Evolutionary conservation across 2,329 filamentous ascomycete species (phyloP).

Genomic region (Thelonectria blattea): DNA sequence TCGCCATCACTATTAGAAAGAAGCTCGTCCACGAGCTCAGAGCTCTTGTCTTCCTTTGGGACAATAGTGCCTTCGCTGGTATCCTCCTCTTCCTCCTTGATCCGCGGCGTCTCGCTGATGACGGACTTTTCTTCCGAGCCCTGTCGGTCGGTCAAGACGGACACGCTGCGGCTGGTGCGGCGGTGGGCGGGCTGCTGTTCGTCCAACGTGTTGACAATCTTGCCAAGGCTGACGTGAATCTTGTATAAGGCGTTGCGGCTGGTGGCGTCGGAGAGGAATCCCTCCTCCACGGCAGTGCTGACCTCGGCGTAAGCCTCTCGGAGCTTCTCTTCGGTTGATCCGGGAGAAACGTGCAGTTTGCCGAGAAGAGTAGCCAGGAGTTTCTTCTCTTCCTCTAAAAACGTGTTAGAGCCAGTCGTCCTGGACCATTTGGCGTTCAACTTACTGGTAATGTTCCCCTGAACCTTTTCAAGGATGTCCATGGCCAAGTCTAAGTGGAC

Average conservation of each 20-base stretch:
- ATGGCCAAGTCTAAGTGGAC: conserved; percentile 81
- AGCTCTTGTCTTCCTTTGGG: conserved; percentile 42
- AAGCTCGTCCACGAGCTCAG: conserved; percentile 48
- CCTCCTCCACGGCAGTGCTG: conserved; percentile 67
- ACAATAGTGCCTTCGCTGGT: conserved; percentile 44
- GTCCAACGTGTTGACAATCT: conserved; percentile 68
- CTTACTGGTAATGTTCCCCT: conserved; percentile 71
- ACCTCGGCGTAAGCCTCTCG: conserved; percentile 64
- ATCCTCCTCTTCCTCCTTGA: conserved; percentile 57
- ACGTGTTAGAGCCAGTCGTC: conserved; percentile 38
- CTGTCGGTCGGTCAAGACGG: conserved; percentile 42
- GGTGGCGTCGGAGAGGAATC: conserved; percentile 64
- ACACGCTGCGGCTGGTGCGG: conserved; percentile 53
- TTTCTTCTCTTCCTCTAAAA: conserved; percentile 83
- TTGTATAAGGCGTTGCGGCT: conserved; percentile 71
- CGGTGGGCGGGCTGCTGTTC: conserved; percentile 48
- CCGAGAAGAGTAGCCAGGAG: conserved; percentile 76
- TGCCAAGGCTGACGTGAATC: conserved; percentile 69
- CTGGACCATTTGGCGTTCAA: conserved; percentile 20
- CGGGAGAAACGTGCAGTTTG: conserved; percentile 80
- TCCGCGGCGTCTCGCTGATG: conserved; percentile 49
- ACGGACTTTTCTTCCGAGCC: conserved; percentile 48
- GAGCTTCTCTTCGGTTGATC: conserved; percentile 65
- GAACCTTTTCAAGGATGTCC: conserved; percentile 77
- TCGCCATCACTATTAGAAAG: conserved; percentile 51